These are phyloP conservation scores for Wickerhamomyces subpelliculosus DNA, from an alignment of 805 yeast species.

Conservation along the genomic window DNA sequence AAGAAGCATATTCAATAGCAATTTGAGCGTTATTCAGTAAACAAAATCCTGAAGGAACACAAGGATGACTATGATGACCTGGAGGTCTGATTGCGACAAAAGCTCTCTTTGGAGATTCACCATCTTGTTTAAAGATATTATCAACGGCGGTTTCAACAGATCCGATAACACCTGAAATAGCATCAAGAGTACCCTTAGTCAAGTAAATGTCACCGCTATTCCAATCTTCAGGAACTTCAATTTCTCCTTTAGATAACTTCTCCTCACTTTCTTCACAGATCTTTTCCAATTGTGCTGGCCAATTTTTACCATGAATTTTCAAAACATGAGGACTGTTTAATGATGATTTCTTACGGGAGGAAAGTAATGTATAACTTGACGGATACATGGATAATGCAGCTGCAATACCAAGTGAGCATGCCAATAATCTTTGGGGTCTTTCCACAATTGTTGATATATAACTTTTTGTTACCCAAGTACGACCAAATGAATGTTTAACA, in stretches of 20 bases:
- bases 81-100: conserved; percentile 75
- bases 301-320: conserved; percentile 65
- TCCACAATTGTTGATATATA: conserved; percentile 69
- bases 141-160: conserved; percentile 71
- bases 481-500: conserved; percentile 63
- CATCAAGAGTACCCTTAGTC: conserved; percentile 56
- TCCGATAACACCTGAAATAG: conserved; percentile 72
- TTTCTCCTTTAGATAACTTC: conserved; percentile 42
- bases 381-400: conserved; percentile 70
- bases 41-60: conserved; percentile 83
- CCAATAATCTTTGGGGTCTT: conserved; percentile 72
- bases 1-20: conserved; percentile 70
- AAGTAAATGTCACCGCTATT: conserved; percentile 77
- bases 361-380: conserved; percentile 42
- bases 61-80: conserved; percentile 82
- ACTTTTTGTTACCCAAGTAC: conserved; percentile 69
- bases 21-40: conserved; percentile 76
- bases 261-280: conserved; percentile 53
- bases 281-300: conserved; percentile 56
- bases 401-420: conserved; percentile 71
- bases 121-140: conserved; percentile 30
- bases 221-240: conserved; percentile 81
- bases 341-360: conserved; percentile 41
- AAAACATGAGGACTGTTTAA: conserved; percentile 53
- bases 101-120: conserved; percentile 34